Base-by-base conservation (phyloP, 768 basidiomycete species). In the Kwoniella sp. region DNA sequence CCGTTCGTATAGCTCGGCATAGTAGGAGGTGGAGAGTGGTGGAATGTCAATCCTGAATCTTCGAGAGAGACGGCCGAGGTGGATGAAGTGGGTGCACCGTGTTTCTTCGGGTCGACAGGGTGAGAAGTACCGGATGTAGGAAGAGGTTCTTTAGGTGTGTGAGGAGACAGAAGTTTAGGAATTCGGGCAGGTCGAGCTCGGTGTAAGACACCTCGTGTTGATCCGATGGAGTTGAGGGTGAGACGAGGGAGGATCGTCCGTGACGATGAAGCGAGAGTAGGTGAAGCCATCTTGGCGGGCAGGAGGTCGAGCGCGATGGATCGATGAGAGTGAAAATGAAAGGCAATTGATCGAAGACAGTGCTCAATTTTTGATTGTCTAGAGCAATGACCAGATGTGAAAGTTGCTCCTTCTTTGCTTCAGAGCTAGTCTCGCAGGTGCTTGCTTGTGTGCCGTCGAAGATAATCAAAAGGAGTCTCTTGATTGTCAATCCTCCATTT, bases 1-100 rank as follows among this genome's bases (percentile, higher is more conserved):
- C 79, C 79, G 12, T 70, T 72, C 5, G 71, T 74, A 30, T 77
- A 80, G 12, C 46, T 65, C 22, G 77, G 77, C 8, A 72, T 66
- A 8, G 76, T 66, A 13, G 79, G 67, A 9, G 79, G 77, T 7
- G 79, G 79, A 2, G 76, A 71, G 53, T 80, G 71, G 47, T 78
- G 76, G 44, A 78, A 69, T 36, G 67, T 71, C 40, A 77, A 33
- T 1, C 60, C 60, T 26, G 72, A 46, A 49, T 67, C 67, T 25
- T 51, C 36, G 17, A 76, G 58, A 33, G 22, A 1, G 12, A 59
- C 37, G 7, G 61, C 37, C n/a, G 68, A 46, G 0, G 59, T 21
- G 12, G 62, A 57, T 13, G 44, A 19, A 30, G 50, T 10, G 15
- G 59, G 50, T 48, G 30, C 21, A 36, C 51, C 50, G n/a, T 58